Evolutionary conservation across 2,329 filamentous ascomycete genomes (phyloP).

Genomic region (Tolypocladium capitatum): DNA sequence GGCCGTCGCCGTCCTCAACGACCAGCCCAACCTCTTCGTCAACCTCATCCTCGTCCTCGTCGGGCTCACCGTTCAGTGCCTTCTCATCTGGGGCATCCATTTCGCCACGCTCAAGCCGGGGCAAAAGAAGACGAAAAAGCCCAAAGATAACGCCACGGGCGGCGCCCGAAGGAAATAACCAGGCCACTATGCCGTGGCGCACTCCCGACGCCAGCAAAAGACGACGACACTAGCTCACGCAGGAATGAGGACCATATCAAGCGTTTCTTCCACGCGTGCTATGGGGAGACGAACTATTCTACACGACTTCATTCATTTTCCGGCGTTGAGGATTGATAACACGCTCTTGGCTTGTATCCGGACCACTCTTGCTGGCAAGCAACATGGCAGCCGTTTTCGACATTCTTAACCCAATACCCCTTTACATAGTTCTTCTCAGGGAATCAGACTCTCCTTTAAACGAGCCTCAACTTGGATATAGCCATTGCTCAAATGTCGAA

Average conservation of each 20-base stretch:
- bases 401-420: not conserved
- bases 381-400: not conserved
- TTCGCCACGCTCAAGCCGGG: conserved; percentile 47
- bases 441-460: not conserved
- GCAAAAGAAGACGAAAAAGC: conserved; percentile 37
- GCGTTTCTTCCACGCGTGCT: not conserved
- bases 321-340: not conserved
- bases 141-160: conserved; percentile 9
- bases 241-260: too few relatives aligned
- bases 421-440: not conserved
- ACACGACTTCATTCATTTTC: not conserved
- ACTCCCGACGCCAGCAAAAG: not conserved
- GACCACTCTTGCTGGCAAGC: conserved; percentile 2
- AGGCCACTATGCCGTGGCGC: not conserved
- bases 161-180: not conserved
- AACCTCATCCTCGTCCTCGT: conserved; percentile 42
- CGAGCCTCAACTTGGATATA: not conserved
- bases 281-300: not conserved
- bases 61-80: conserved; percentile 29
- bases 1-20: conserved; percentile 46
- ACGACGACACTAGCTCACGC: too few relatives aligned
- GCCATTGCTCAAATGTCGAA: conserved; percentile 9
- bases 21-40: conserved; percentile 46
- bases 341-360: not conserved
- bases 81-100: conserved; percentile 45